These are phyloP conservation scores for Syzygium malaccense DNA, from an alignment of 441 rosid species.

Conservation along the genomic window DNA sequence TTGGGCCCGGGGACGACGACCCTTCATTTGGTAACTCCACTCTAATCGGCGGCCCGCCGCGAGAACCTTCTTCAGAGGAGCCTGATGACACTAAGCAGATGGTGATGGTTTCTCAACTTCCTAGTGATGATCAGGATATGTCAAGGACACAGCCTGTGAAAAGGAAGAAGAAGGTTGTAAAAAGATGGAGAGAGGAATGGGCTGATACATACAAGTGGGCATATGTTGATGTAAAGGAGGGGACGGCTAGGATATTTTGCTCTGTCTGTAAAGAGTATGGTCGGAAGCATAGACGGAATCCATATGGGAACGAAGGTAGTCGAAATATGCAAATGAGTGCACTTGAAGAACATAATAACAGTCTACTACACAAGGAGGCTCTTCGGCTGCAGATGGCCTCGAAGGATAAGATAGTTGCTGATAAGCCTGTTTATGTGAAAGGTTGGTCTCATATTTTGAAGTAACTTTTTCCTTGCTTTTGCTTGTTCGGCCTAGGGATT, in stretches of 20 bases:
- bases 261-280: constrained; percentile 97
- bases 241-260: constrained; percentile 96
- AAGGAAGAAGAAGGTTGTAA: constrained; percentile 97
- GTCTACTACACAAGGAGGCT: constrained; percentile 99
- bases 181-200: constrained; percentile 99
- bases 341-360: constrained; percentile 94
- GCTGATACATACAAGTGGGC: constrained; percentile 99
- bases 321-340: constrained; percentile 99
- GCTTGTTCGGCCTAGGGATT: not conserved
- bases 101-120: constrained; percentile 61
- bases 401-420: constrained; percentile 83
- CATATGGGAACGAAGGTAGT: constrained; percentile 99
- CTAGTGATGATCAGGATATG: constrained; percentile 65
- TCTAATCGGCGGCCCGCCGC: constrained; percentile 57
- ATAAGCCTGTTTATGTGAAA: constrained; percentile 89
- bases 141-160: constrained; percentile 58
- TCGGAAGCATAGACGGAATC: constrained; percentile 94
- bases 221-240: constrained; percentile 92
- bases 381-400: constrained; percentile 96
- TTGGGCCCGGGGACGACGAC: constrained; percentile 92
- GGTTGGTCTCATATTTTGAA: constrained; percentile 33
- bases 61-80: constrained; percentile 74
- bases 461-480: not conserved
- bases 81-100: constrained; percentile 81
- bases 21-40: constrained; percentile 73